These are phyloP conservation scores for Globisporangium camurandrum DNA, from an alignment of 352 stramenopile genomes.

Conservation along the genomic window DNA sequence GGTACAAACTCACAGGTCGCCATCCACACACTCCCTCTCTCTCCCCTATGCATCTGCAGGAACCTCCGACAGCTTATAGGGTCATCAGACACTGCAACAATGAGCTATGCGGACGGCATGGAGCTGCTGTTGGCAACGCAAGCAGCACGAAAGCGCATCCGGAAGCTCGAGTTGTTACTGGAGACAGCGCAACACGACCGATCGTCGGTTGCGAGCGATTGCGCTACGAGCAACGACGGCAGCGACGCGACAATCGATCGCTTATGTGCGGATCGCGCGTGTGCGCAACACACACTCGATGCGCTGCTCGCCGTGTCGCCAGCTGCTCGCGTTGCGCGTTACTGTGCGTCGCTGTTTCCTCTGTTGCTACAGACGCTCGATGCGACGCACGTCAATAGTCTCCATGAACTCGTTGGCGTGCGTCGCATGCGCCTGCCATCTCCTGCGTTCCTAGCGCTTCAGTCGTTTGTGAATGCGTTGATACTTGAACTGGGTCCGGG, in stretches of 20 bases:
- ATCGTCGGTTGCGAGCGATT: neutral
- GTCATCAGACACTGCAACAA: neutral
- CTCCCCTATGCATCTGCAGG: neutral
- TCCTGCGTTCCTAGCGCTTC: constrained; percentile 37
- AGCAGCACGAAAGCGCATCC: constrained; percentile 24
- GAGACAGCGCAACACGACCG: constrained; percentile 15
- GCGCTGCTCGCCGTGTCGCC: constrained; percentile 26
- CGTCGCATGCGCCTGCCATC: constrained; percentile 35
- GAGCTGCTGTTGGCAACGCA: constrained; percentile 35
- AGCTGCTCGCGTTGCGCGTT: constrained; percentile 12
- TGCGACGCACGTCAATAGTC: constrained; percentile 18
- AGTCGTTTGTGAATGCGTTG: constrained; percentile 47
- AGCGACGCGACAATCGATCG: too few species aligned
- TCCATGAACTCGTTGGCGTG: constrained; percentile 40
- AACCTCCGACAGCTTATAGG: constrained; percentile 13
- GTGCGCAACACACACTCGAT: constrained; percentile 15
- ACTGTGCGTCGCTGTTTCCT: constrained; percentile 30
- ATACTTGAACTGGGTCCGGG: constrained; percentile 9
- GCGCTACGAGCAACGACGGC: neutral
- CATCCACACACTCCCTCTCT: neutral
- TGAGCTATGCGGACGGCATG: constrained; percentile 33
- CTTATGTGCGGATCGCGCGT: constrained; percentile 4
- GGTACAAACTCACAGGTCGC: too few species aligned
- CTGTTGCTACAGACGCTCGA: constrained; percentile 32
- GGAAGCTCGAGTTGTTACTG: constrained; percentile 31